Evolutionary conservation across 257 asterid species (phyloP), one percentile per base, ranked within the genome.

Genomic region (Galeopsis tetrahit): DNA sequence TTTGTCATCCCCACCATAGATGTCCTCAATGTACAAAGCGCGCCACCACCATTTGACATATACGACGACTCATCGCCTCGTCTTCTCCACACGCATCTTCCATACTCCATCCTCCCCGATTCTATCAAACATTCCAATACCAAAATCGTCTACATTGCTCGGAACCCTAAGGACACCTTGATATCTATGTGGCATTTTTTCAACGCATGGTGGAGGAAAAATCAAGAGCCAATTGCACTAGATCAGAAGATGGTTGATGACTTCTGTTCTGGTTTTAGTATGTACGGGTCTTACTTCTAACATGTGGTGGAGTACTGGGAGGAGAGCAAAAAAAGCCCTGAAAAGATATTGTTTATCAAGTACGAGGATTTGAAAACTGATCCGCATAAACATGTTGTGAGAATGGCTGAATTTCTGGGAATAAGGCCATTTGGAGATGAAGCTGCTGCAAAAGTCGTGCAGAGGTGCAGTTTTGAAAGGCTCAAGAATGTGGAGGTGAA

Each of bases 391-490:
- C 13, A 38, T 2, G 65, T 69, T 1, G 17, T 6, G 31, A 39
- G 74, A 59, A 69, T 56, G 0, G 74, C 66, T 0, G 56, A 40
- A 33, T 69, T 69, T 14, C 13, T 69, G 9, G 74, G 66, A 33
- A 21, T 0, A 21, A 21, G 74, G 56, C 56, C 55, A 0, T 21
- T 69, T 1, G 66, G 11, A 56, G 66, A 56, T 2, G 65, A 69
- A 56, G 66, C 56, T 2, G 66, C 55, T 2, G 74, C 28, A 21
- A 21, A 69, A 33, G 66, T 69, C 7, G 14, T 69, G 56, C 21
- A 66, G 66, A 69, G 74, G 55, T 69, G 74, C 15, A 69, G 74
- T 10, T 69, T 69, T 42, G 66, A 69, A 43, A 69, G 74, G 66
- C 52, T 69, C n/a, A 55, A 21, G 28, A 21, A 21, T 21, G 28